phyloP scores from a whole-genome alignment of 192 early-diverging fungal species.

The Linderina pennispora region DNA sequence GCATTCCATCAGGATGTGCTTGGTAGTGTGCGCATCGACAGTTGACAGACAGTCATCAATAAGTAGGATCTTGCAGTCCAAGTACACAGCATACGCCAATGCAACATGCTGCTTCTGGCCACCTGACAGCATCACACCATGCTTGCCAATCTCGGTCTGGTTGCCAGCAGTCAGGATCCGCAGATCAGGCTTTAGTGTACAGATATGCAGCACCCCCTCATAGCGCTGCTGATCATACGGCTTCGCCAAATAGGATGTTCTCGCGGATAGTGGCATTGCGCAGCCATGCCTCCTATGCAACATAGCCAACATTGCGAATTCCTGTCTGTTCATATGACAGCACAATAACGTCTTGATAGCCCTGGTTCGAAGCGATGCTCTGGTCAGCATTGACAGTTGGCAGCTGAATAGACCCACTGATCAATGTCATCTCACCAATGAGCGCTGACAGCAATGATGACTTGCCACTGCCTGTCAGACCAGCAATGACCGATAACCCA shows the following conservation, averaged over 20 bases:
- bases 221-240: conserved; percentile 74
- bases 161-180: conserved; percentile 82
- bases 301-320: conserved; percentile 69
- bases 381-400: conserved; percentile 9
- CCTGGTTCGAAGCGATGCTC: no score
- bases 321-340: conserved; percentile 8
- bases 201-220: conserved; percentile 69
- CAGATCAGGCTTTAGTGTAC: conserved; percentile 78
- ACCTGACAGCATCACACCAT: conserved; percentile 77
- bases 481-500: conserved; percentile 65
- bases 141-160: conserved; percentile 88
- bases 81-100: conserved; percentile 87
- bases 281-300: conserved; percentile 74
- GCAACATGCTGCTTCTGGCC: conserved; percentile 85
- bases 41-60: conserved; percentile 90
- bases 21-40: conserved; percentile 92
- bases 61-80: conserved; percentile 57
- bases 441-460: conserved; percentile 66
- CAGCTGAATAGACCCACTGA: conserved; percentile 5
- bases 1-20: conserved; percentile 74
- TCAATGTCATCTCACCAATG: conserved; percentile 61
- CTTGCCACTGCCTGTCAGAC: conserved; percentile 86
- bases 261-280: conserved; percentile 69
- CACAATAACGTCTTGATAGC: conserved; percentile 3
- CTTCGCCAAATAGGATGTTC: conserved; percentile 87